A percentile compares a stretch with the other conserved stretches of the same genome.
Conservation (phyloP, 2,329 filamentous ascomycete species). For the Aspergillus tamarii region DNA sequence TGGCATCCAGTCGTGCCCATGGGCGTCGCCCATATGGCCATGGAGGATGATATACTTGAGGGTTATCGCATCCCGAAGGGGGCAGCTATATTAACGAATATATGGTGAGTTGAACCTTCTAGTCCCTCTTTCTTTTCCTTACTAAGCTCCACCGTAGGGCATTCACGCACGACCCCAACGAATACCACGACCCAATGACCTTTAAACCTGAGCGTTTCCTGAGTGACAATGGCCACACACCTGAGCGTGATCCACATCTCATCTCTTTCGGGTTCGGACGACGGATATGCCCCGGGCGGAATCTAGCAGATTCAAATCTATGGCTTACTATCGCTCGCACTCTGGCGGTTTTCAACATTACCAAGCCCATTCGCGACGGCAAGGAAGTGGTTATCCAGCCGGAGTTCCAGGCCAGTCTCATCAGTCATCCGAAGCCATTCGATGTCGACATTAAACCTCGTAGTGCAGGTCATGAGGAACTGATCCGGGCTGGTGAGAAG, state of each 20-base stretch:
- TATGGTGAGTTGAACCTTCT: constrained; percentile 32
- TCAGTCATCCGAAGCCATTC: constrained; percentile 16
- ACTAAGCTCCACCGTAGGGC: constrained; percentile 32
- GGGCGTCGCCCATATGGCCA: constrained; percentile 29
- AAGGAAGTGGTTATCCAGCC: constrained; percentile 16
- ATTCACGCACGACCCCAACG: constrained; percentile 43
- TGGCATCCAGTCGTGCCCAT: constrained; percentile 35
- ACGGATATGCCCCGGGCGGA: constrained; percentile 25
- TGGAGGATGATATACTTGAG: constrained; percentile 26
- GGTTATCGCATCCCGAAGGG: constrained; percentile 41
- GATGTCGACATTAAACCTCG: constrained; percentile 16
- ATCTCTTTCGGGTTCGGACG: constrained; percentile 29
- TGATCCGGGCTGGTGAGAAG: constrained; percentile 14
- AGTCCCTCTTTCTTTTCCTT: neutral
- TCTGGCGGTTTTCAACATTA: constrained; percentile 23
- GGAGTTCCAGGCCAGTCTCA: constrained; percentile 16
- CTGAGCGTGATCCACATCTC: constrained; percentile 43
- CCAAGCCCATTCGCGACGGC: constrained; percentile 19
- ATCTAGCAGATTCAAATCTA: constrained; percentile 25
- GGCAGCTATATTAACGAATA: constrained; percentile 37
- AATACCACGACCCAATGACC: constrained; percentile 39
- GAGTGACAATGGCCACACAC: constrained; percentile 25
- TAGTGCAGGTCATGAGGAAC: constrained; percentile 10
- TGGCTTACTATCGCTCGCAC: constrained; percentile 21
- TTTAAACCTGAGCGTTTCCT: constrained; percentile 52